Percentiles rank a stretch among this genome's conserved stretches.
Evolutionary conservation across 2,329 filamentous ascomycete genomes (phyloP).

Genomic region (Aspergillus alliaceus): DNA sequence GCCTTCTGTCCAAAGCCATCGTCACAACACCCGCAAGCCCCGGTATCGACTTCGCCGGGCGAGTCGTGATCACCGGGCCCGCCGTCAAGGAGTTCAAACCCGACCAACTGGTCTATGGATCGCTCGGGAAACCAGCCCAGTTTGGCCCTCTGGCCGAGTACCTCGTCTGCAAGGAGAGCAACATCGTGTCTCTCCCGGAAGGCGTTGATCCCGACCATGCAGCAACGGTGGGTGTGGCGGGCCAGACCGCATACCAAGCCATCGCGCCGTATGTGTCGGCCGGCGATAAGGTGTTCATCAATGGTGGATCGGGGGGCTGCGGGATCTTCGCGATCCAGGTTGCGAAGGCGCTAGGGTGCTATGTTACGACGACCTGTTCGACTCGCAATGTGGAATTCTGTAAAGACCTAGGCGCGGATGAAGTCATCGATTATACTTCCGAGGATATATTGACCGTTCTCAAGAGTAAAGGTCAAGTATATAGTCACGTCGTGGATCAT

Average conservation of each 20-base stretch:
- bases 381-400: slow-evolving; percentile 56
- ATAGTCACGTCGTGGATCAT: slow-evolving; percentile 58
- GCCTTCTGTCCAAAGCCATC: slow-evolving; percentile 33
- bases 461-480: slow-evolving; percentile 48
- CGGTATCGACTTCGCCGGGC: slow-evolving; percentile 49
- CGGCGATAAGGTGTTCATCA: slow-evolving; percentile 61
- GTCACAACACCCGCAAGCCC: slow-evolving; percentile 43
- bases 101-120: background rate
- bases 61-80: slow-evolving; percentile 35
- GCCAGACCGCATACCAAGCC: slow-evolving; percentile 47
- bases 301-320: slow-evolving; percentile 62
- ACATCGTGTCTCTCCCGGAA: background rate
- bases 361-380: slow-evolving; percentile 60
- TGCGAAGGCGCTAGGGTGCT: slow-evolving; percentile 58
- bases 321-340: slow-evolving; percentile 62
- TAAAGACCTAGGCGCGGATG: slow-evolving; percentile 59
- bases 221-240: slow-evolving; percentile 43
- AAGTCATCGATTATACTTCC: slow-evolving; percentile 59
- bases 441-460: slow-evolving; percentile 49
- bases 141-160: background rate
- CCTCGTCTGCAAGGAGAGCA: background rate
- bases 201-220: slow-evolving; percentile 30
- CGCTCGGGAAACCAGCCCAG: background rate
- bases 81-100: slow-evolving; percentile 28
- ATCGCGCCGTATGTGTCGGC: slow-evolving; percentile 45